Percentiles rank a stretch among this genome's conserved stretches.
Conservation (phyloP, 257 asterid species). For the Nicotiana tabacum region DNA sequence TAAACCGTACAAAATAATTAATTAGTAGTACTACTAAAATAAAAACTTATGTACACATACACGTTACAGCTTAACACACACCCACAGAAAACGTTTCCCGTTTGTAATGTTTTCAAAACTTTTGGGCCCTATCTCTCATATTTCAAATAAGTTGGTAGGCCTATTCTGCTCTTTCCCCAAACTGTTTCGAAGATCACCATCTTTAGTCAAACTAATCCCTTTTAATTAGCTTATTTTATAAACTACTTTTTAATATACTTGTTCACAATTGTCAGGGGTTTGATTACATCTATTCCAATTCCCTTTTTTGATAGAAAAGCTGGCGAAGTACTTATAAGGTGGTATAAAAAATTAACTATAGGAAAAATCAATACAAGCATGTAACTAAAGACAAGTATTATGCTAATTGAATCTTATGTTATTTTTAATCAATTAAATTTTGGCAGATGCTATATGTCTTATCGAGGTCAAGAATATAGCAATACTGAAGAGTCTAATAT, state of each 20-base stretch:
- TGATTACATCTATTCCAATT: slow-evolving; percentile 8
- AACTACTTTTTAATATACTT: too few relatives aligned
- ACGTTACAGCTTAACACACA: background rate
- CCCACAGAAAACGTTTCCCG: slow-evolving; percentile 4
- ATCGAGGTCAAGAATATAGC: slow-evolving; percentile 14
- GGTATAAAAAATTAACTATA: background rate
- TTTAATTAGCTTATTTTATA: too few relatives aligned
- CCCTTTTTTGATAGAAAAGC: background rate
- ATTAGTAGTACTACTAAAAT: background rate
- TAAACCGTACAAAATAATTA: background rate
- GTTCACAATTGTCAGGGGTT: slow-evolving; percentile 6
- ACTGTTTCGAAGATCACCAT: background rate
- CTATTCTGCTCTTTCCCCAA: background rate
- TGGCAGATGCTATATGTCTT: slow-evolving; percentile 17
- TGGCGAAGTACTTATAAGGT: background rate
- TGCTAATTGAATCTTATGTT: background rate
- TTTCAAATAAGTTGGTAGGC: slow-evolving; percentile 31
- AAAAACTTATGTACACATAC: background rate
- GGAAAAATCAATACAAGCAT: slow-evolving; percentile 5
- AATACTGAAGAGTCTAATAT: background rate
- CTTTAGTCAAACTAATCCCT: background rate
- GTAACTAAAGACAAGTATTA: background rate
- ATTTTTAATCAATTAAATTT: slow-evolving; percentile 16
- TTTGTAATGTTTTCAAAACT: background rate
- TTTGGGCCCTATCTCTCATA: slow-evolving; percentile 15